Evolutionary conservation across 2,329 filamentous ascomycete genomes (phyloP), one percentile per base, ranked within the genome.

Genomic region (Geosmithia flava): DNA sequence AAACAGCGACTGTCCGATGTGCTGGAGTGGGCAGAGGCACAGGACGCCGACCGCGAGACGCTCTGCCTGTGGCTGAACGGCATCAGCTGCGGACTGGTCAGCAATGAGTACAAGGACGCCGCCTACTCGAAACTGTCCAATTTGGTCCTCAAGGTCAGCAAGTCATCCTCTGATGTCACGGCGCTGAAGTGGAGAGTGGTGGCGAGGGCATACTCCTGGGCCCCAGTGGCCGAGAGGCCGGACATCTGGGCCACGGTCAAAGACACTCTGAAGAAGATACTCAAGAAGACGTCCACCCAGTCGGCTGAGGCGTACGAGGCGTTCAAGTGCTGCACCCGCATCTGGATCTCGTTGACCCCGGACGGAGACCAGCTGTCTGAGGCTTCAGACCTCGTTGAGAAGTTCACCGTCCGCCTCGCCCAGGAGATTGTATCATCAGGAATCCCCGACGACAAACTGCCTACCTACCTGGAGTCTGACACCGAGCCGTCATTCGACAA

Each of bases 1-100:
- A 58, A 63, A 3, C 61, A 64, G n/a, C 71, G 75, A 49, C 58
- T 76, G 7, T 45, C 61, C 2, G 65, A 66, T 6, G 50, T 74
- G 3, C 51, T 76, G 15, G 58, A 63, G n/a, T 71, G 69, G 69
- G 53, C 72, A 0, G 59, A 62, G 13, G 51, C 53, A 8, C 62
- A 69, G 43, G 58, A 58, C 16, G 50, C 54, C 15, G 45, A 59
- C 49, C 48, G 61, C 44, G 44, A 61, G 3, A 62, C 69, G 0
- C 57, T 65, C 5, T 66, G 69, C 20, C 56, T 72, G 5, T 66
- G 76, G 20, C 53, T 71, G 10, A 65, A 69, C 44, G 62, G 66
- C 2, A 59, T 76, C 33, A 63, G 66, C 0, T 58, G 64, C 20
- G 70, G 70, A 3, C 54, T 76, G 7, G 60, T 54, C 3, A 61